Evolutionary conservation across 345 rosid genomes (phyloP).

Genomic region (Eucalyptus pauciflora): DNA sequence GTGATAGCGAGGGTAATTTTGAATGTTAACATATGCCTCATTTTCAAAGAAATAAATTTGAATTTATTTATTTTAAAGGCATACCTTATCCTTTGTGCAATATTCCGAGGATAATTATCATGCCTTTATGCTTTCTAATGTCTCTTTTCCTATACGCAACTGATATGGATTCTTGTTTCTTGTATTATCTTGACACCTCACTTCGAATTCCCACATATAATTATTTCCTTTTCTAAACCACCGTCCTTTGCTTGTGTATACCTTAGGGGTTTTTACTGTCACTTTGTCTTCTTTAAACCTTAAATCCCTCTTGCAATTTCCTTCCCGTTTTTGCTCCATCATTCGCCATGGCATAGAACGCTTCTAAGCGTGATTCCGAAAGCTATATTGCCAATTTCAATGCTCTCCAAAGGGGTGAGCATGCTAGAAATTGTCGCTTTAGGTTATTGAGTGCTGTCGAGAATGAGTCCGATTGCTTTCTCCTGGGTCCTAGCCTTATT

Average conservation of each 20-base stretch:
- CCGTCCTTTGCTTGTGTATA: neutral
- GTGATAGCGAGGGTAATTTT: neutral
- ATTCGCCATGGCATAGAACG: neutral
- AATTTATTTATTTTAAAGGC: too few relatives aligned
- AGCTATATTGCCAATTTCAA: neutral
- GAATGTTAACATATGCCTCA: neutral
- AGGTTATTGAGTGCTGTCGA: neutral
- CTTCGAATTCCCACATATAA: neutral
- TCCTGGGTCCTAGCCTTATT: too few relatives aligned
- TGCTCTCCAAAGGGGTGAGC: neutral
- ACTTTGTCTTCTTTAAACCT: too few relatives aligned
- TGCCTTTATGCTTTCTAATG: neutral
- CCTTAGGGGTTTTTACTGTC: neutral
- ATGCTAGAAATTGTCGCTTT: neutral
- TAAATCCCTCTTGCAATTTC: neutral
- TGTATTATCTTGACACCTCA: neutral
- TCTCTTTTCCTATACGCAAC: neutral
- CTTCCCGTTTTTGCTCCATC: neutral
- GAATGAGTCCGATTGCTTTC: too few relatives aligned
- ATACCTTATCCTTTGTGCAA: neutral
- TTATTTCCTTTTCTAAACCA: too few relatives aligned
- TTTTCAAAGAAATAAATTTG: too few relatives aligned
- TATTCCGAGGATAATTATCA: neutral
- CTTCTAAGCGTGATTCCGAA: neutral
- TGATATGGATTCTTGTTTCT: too few relatives aligned